Percentiles rank a stretch among this genome's conserved stretches.
Conservation (phyloP, 176 grass and related monocot genomes). For the Lolium rigidum region DNA sequence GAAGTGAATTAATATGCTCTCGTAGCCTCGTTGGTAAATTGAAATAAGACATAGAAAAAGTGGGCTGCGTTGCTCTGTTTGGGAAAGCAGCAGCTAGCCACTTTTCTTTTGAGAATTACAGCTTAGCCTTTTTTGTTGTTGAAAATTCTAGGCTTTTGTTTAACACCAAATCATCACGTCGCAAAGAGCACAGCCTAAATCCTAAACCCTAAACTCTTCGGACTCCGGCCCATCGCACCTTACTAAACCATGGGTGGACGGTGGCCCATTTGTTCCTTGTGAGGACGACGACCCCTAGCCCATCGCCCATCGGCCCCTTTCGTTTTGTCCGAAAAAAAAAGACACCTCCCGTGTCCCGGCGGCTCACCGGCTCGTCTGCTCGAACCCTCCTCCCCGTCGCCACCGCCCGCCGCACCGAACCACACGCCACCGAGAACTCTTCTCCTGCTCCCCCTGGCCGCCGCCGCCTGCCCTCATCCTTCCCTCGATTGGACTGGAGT, state of each 20-base stretch:
- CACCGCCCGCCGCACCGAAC: background rate
- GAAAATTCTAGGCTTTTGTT: no score
- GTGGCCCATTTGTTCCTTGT: background rate
- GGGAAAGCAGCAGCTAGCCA: no score
- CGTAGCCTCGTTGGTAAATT: no score
- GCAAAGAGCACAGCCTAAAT: no score
- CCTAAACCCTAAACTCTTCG: no score
- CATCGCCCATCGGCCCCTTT: background rate
- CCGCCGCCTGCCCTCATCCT: background rate
- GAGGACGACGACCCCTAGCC: background rate
- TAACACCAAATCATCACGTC: no score
- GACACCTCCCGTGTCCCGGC: background rate
- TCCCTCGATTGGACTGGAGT: background rate
- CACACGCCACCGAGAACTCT: background rate
- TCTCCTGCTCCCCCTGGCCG: background rate
- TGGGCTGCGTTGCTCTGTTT: no score
- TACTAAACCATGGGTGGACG: background rate
- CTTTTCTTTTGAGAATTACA: no score
- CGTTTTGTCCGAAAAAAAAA: no score
- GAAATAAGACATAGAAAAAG: no score
- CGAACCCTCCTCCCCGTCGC: background rate
- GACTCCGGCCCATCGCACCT: background rate
- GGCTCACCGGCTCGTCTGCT: background rate
- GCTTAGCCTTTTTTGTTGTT: no score
- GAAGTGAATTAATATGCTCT: no score